These are phyloP conservation scores for Diaporthe humulicola DNA, from an alignment of 2,329 filamentous ascomycete species.

Conservation along the genomic window DNA sequence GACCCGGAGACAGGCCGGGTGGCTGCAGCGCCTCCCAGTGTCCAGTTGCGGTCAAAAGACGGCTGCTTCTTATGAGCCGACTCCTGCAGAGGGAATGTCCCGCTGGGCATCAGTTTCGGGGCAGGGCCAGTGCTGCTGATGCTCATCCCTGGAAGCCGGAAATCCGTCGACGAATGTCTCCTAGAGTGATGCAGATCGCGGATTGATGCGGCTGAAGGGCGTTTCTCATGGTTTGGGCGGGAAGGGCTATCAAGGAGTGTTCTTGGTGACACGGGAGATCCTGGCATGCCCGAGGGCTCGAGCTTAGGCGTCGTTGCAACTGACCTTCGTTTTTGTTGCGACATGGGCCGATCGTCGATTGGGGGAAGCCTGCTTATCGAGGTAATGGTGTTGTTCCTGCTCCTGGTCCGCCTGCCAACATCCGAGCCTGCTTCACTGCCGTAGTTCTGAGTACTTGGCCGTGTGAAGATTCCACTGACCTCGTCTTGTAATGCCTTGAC, in stretches of 20 bases:
- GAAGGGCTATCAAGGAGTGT: constrained; percentile 59
- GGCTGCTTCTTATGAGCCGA: constrained; percentile 72
- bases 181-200: constrained; percentile 86
- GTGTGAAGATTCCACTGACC: constrained; percentile 68
- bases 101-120: constrained; percentile 59
- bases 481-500: constrained; percentile 94
- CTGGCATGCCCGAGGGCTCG: constrained; percentile 54
- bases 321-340: constrained; percentile 64
- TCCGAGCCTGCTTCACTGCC: constrained; percentile 72
- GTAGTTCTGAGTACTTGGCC: constrained; percentile 68
- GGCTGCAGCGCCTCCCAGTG: constrained; percentile 65
- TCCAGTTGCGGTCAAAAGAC: constrained; percentile 80
- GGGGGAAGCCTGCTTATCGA: constrained; percentile 57
- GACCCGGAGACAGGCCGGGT: constrained; percentile 40
- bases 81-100: constrained; percentile 57
- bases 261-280: constrained; percentile 55
- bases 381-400: constrained; percentile 70
- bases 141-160: constrained; percentile 60
- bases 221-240: constrained; percentile 64
- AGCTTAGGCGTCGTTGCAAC: constrained; percentile 63
- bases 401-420: constrained; percentile 63
- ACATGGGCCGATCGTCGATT: constrained; percentile 59
- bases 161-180: constrained; percentile 86
- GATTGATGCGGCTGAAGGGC: constrained; percentile 85
- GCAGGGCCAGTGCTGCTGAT: constrained; percentile 48